These are phyloP conservation scores for Fusarium heterosporum DNA, from an alignment of 2,329 filamentous ascomycete species.

Conservation along the genomic window DNA sequence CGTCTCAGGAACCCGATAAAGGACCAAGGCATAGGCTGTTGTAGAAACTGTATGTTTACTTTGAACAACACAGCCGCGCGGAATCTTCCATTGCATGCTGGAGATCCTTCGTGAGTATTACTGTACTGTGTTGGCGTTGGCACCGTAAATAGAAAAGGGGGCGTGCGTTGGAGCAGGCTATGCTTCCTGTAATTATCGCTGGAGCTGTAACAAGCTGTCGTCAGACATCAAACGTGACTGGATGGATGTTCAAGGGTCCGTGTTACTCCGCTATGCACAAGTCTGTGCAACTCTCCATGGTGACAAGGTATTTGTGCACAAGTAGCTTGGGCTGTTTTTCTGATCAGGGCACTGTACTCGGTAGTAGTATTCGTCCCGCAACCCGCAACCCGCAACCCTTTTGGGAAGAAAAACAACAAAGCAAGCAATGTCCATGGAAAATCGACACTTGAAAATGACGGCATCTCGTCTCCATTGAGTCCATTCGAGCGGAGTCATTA, in stretches of 20 bases:
- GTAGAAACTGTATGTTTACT: constrained; percentile 20
- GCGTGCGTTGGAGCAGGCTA: constrained; percentile 34
- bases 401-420: constrained; percentile 38
- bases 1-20: constrained; percentile 32
- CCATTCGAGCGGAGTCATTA: constrained; percentile 5
- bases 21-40: not conserved
- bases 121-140: constrained; percentile 14
- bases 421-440: constrained; percentile 10
- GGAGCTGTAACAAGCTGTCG: constrained; percentile 19
- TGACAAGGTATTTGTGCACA: constrained; percentile 30
- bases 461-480: constrained; percentile 26
- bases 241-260: constrained; percentile 16
- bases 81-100: constrained; percentile 17
- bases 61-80: constrained; percentile 31
- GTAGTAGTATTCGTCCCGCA: no score
- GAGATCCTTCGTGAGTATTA: not conserved
- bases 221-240: constrained; percentile 33
- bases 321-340: not conserved
- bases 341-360: constrained; percentile 12
- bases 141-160: constrained; percentile 40
- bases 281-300: constrained; percentile 31
- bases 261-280: constrained; percentile 33
- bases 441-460: constrained; percentile 23
- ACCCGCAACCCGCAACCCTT: constrained; percentile 2
- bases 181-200: constrained; percentile 20